Evolutionary conservation across 305 asterid species (phyloP), one percentile per base, ranked within the genome.

Genomic region (Ruellia speciosa): DNA sequence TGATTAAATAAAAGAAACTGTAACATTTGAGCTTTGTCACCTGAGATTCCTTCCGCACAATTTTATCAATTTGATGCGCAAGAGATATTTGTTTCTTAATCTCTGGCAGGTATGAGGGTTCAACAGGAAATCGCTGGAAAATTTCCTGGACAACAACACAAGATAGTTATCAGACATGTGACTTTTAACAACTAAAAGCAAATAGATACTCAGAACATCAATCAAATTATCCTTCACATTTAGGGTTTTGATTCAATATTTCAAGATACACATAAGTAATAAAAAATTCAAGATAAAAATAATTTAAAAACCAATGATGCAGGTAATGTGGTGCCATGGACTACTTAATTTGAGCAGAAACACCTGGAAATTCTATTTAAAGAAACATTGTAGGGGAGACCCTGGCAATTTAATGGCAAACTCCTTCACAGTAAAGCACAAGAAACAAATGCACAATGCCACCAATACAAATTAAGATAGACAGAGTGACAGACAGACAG

Each of bases 1-100:
- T 12, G 37, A 53, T 8, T 28, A 40, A 53, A 49, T 13, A 51
- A 18, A 18, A 16, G 15, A 59, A 13, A 34, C 18, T 47, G 6
- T 48, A 55, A 6, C 55, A 58, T 28, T 3, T 6, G 61, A 56
- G 54, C 12, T 31, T 4, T n/a, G 54, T 31, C 53, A 58, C 43
- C 48, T 35, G 19, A 13, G 61, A 49, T 56, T 35, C 18, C 45
- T 84, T 92, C 48, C 87, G 79, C 17, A 56, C 43, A 62, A 88
- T 79, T 78, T 84, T 88, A 80, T 92, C 99, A 67, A 92, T 82
- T 77, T 86, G 96, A 58, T 76, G 86, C 53, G 99, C 99, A 78
- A 88, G 94, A 60, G 97, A 86, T 70, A 85, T 70, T 65, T 95
- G 78, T 72, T 81, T 89, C 86, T 72, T 76, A 59, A 92, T 83